These are phyloP conservation scores for Penicillium sp. DNA, from an alignment of 2,329 filamentous ascomycete genomes.

Conservation along the genomic window DNA sequence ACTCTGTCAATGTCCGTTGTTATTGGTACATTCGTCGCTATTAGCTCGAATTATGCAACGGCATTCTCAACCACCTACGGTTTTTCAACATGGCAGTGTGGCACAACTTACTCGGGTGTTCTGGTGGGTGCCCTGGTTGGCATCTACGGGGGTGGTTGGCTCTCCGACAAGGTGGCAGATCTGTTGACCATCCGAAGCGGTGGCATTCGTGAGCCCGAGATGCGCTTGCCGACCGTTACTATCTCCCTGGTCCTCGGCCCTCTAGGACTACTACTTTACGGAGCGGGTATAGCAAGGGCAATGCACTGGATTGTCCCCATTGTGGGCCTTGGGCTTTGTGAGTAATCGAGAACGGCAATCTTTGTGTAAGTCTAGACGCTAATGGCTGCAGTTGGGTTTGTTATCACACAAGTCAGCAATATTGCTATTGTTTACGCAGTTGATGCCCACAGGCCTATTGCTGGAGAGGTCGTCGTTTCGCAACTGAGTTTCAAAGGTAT, in stretches of 20 bases:
- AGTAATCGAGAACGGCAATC: too few species aligned
- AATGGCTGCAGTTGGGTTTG: constrained; percentile 40
- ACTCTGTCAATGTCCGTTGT: constrained; percentile 27
- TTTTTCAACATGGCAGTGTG: constrained; percentile 43
- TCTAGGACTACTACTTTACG: neutral
- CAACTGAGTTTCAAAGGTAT: constrained; percentile 59
- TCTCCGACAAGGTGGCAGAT: constrained; percentile 45
- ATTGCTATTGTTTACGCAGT: constrained; percentile 63
- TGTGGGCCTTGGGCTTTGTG: constrained; percentile 51
- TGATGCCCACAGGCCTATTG: constrained; percentile 62
- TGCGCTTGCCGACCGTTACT: constrained; percentile 32
- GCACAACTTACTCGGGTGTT: constrained; percentile 56
- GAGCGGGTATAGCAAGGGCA: neutral
- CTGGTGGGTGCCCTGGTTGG: constrained; percentile 43
- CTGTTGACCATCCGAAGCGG: constrained; percentile 43
- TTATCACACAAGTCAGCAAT: constrained; percentile 61
- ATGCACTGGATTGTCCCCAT: constrained; percentile 56
- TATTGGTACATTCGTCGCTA: constrained; percentile 36
- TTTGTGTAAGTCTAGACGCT: too few species aligned
- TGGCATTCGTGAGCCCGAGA: constrained; percentile 47
- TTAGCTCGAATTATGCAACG: constrained; percentile 24
- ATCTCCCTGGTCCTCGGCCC: constrained; percentile 15
- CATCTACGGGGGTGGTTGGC: constrained; percentile 50
- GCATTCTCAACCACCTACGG: constrained; percentile 30
- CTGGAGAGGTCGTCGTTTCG: constrained; percentile 60